These are phyloP conservation scores for Heliamphora exappendiculata DNA, from an alignment of 148 eudicot genomes.

Conservation along the genomic window DNA sequence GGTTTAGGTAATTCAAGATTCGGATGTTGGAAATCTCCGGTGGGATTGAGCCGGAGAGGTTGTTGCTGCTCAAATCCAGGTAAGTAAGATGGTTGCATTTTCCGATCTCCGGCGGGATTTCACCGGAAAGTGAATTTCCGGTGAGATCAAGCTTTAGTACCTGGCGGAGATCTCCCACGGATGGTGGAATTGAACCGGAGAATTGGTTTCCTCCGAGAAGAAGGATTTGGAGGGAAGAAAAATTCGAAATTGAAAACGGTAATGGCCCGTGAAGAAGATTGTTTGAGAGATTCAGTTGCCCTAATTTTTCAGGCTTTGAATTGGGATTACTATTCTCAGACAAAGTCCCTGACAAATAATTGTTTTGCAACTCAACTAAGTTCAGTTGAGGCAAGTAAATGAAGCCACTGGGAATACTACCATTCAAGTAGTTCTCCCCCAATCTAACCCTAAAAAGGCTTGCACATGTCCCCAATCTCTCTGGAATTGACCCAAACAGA, in stretches of 20 bases:
- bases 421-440: constrained; percentile 82
- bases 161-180: constrained; percentile 57
- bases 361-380: constrained; percentile 68
- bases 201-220: constrained; percentile 56
- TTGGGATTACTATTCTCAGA: constrained; percentile 37
- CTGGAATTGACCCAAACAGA: constrained; percentile 77
- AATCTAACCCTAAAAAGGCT: constrained; percentile 71
- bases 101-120: constrained; percentile 62
- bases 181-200: constrained; percentile 64
- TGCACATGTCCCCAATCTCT: constrained; percentile 54
- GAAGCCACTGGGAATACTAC: constrained; percentile 76
- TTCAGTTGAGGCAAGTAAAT: constrained; percentile 77
- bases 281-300: constrained; percentile 61
- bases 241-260: constrained; percentile 65
- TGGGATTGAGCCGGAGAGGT: constrained; percentile 73
- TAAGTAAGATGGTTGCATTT: constrained; percentile 58
- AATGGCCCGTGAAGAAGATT: constrained; percentile 62
- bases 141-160: constrained; percentile 56
- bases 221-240: constrained; percentile 61
- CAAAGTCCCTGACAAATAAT: constrained; percentile 59
- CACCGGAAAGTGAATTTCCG: constrained; percentile 49
- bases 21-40: constrained; percentile 47
- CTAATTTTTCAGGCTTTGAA: constrained; percentile 40
- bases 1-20: constrained; percentile 66
- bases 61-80: constrained; percentile 87